Evolutionary conservation across 306 rosid species (phyloP), one percentile per base, ranked within the genome.

Genomic region (Arachis stenosperma): DNA sequence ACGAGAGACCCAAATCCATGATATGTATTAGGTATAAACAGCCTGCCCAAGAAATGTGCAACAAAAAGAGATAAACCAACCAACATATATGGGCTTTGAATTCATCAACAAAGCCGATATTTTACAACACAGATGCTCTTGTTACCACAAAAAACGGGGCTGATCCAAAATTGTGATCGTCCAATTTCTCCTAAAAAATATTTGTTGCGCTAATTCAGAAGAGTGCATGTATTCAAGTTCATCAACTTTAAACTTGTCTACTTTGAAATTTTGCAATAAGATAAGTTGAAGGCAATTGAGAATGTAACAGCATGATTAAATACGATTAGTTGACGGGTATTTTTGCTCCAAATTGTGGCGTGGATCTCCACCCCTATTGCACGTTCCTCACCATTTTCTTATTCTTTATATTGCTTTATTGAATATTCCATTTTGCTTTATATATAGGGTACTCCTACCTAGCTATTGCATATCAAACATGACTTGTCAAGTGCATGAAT

Each of bases 261-360:
- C 37, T 33, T 2, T 33, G 37, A 33, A 33, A 33, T 33, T 33
- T 33, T 33, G 27, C 37, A 33, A 33, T 22, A 22, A 22, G 27
- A 33, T 33, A 33, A 33, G 37, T 33, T 33, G 37, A 33, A 3
- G 9, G 46, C 58, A 43, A 58, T 44, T 58, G 39, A 30, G 48
- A 71, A 71, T 46, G 22, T 59, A 14, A 59, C 22, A 9, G 39
- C 48, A 46, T 33, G 59, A 59, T 13, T 71, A 36, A 36, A 59
- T 13, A 52, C 36, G 51, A 62, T 5, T 57, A 9, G 12, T 22
- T 57, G 15, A 11, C 0, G 54, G 54, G 13, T 3, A 33, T 33
- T 33, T 11, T 11, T 33, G 43, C 9, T 3, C 42, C 6, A 48
- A 47, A 42, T 30, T 29, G 46, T 5, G 56, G 55, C 56, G 40